These are phyloP conservation scores for Quercus tomentella DNA, from an alignment of 331 rosid genomes.

Conservation along the genomic window DNA sequence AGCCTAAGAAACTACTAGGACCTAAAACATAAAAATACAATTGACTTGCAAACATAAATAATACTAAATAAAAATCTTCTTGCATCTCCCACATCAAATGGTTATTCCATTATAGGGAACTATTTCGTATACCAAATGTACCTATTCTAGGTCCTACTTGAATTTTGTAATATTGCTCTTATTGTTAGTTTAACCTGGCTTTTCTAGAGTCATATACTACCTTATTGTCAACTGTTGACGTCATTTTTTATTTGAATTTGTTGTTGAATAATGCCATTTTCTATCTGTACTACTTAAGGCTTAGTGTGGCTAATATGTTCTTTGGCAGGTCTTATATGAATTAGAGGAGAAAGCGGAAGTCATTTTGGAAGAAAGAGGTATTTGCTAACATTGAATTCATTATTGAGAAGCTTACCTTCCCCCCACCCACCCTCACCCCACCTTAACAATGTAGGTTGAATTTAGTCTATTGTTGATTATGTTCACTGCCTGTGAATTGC, in stretches of 20 bases:
- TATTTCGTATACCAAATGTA: not conserved
- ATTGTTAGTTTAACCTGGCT: not conserved
- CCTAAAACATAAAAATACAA: too few relatives aligned
- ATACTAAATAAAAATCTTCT: too few relatives aligned
- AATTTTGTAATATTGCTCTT: not conserved
- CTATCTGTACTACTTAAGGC: not conserved
- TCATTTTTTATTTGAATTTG: not conserved
- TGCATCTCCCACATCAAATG: too few relatives aligned
- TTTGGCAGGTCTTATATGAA: conserved; percentile 46
- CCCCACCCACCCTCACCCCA: not conserved
- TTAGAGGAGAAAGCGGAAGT: conserved; percentile 55
- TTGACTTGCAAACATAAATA: too few relatives aligned
- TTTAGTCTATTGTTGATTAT: not conserved
- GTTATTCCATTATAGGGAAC: not conserved
- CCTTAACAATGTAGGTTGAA: too few relatives aligned
- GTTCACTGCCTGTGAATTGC: not conserved
- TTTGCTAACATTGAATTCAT: not conserved
- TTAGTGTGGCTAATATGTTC: not conserved
- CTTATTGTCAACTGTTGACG: not conserved
- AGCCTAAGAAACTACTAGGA: too few relatives aligned
- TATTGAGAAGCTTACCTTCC: not conserved
- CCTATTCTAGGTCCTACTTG: not conserved
- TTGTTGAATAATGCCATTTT: not conserved
- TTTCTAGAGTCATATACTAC: not conserved
- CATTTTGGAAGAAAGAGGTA: conserved; percentile 59